Evolutionary conservation across 768 basidiomycete genomes (phyloP), one percentile per base, ranked within the genome.

Genomic region (Phlegmacium glaucopus): DNA sequence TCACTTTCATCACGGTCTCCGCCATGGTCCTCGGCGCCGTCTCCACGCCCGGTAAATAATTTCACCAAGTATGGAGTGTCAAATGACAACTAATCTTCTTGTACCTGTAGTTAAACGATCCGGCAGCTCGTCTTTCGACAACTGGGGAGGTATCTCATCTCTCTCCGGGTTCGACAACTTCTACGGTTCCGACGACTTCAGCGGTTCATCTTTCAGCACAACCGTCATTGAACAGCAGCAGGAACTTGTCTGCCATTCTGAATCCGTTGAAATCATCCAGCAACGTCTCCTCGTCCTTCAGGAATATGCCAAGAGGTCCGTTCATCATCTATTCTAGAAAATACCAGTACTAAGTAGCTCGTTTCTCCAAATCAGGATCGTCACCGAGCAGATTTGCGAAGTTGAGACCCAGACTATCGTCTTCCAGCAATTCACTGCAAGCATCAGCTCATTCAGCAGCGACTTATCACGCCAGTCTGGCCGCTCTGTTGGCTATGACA

Each of bases 371-470:
- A 42, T 30, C 40, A 75, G 74, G 59, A 70, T 75, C 53, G 68
- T 75, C 50, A 64, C 67, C 15, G 71, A 76, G 56, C 65, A 69
- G 37, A 69, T 75, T 43, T 78, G 76, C 52, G 73, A 76, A 28
- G 76, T 76, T 34, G 76, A 78, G 53, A 67, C 70, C 22, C 76
- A 78, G 54, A 66, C 65, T 48, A 68, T 74, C 49, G 62, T 69
- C 46, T 69, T 75, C 53, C 62, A 72, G 51, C 72, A 75, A 52
- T 72, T 68, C 63, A 62, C 61, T 45, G 57, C 65, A 15, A 62
- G 67, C 47, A 51, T 75, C 28, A 32, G 55, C 49, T 45, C 61
- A 49, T 76, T 75, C 67, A 62, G 60, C 44, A 52, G 60, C 36
- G 74, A 76, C 52, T 49, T 75, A 45, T 57, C 60, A 38, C 73